Percentiles rank a stretch among this genome's conserved stretches.
Conservation (phyloP, 2,329 filamentous ascomycete genomes). For the Fusarium chuoi region DNA sequence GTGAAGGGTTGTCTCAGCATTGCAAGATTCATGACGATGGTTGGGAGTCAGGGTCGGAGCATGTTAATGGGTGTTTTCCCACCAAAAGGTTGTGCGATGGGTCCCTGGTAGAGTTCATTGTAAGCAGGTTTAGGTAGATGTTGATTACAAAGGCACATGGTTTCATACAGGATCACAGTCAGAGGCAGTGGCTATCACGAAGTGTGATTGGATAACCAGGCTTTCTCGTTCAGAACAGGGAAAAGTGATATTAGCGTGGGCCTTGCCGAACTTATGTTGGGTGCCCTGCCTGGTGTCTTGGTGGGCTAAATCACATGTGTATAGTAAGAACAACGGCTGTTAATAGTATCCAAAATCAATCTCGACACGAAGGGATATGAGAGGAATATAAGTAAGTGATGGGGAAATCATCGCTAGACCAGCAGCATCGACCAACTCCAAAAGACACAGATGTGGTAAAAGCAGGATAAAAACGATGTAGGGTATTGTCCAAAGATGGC, state of each 20-base stretch:
- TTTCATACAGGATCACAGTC: constrained; percentile 7
- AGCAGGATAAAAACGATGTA: constrained; percentile 12
- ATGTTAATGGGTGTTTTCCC: constrained; percentile 48
- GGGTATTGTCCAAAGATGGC: constrained; percentile 46
- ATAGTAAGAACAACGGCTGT: neutral
- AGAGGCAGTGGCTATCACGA: neutral
- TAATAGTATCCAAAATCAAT: constrained; percentile 12
- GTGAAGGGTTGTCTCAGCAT: constrained; percentile 33
- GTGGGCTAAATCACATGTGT: constrained; percentile 1
- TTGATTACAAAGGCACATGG: constrained; percentile 42
- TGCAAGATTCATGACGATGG: constrained; percentile 45
- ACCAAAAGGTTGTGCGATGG: constrained; percentile 47
- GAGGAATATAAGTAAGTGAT: constrained; percentile 11
- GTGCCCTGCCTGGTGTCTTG: neutral
- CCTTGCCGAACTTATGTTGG: neutral
- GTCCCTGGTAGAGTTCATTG: constrained; percentile 45
- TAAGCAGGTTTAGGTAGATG: constrained; percentile 46
- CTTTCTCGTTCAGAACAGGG: neutral
- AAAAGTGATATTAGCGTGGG: constrained; percentile 6
- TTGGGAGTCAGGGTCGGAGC: constrained; percentile 47
- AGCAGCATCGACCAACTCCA: constrained; percentile 31
- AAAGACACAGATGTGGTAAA: constrained; percentile 7
- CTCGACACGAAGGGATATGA: constrained; percentile 1
- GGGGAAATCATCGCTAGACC: constrained; percentile 30
- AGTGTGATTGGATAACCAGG: neutral